Conservation (phyloP, 129 eudicot genomes). For the Chrysanthemum lavandulifolium region DNA sequence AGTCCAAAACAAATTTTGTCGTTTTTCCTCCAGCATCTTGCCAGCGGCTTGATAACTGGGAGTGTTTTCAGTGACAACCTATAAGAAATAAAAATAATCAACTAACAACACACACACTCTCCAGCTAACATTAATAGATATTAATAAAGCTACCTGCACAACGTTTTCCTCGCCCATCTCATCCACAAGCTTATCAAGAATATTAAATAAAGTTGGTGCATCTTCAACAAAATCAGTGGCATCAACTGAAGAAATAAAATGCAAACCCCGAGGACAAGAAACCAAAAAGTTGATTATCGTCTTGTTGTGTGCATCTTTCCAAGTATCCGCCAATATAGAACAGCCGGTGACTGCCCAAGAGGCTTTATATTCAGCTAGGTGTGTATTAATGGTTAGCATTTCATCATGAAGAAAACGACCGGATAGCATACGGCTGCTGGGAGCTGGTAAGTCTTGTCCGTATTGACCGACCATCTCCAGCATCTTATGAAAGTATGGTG, state of each 20-base stretch:
- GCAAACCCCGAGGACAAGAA: slow-evolving; percentile 91
- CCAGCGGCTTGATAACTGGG: slow-evolving; percentile 83
- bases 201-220: slow-evolving; percentile 53
- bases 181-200: slow-evolving; percentile 83
- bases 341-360: slow-evolving; percentile 96
- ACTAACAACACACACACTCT: slow-evolving; percentile 8
- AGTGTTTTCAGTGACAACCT: slow-evolving; percentile 81
- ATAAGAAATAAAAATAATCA: slow-evolving; percentile 5
- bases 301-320: slow-evolving; percentile 68
- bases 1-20: slow-evolving; percentile 74
- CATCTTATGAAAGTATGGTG: slow-evolving; percentile 91
- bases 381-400: slow-evolving; percentile 50
- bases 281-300: slow-evolving; percentile 76
- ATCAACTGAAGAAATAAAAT: slow-evolving; percentile 80
- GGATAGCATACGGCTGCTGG: slow-evolving; percentile 55
- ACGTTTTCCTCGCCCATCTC: slow-evolving; percentile 95
- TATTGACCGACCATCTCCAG: slow-evolving; percentile 79
- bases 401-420: slow-evolving; percentile 79
- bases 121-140: neutral
- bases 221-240: slow-evolving; percentile 66
- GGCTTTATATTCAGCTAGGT: slow-evolving; percentile 72
- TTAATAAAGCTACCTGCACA: slow-evolving; percentile 60
- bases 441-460: slow-evolving; percentile 68
- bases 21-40: slow-evolving; percentile 88
- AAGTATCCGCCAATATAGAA: slow-evolving; percentile 91